A percentile compares a stretch with the other conserved stretches of the same genome.
Evolutionary conservation across 2,329 filamentous ascomycete genomes (phyloP).

Genomic region (Stachybotrys echinatus): DNA sequence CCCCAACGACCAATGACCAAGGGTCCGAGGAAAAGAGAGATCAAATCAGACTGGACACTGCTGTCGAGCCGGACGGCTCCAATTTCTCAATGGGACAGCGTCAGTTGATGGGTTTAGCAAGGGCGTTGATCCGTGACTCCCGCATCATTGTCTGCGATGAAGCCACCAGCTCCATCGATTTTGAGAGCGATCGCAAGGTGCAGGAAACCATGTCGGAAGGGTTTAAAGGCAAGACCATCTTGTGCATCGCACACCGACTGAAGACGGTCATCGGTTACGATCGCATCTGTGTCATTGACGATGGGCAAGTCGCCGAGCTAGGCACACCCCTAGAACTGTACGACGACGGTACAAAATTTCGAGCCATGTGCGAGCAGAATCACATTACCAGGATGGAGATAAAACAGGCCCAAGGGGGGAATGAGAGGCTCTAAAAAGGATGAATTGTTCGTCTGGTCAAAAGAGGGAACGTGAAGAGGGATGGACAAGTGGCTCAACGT

Average conservation of each 20-base stretch:
- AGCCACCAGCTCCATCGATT: slow-evolving; percentile 66
- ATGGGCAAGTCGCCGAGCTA: slow-evolving; percentile 58
- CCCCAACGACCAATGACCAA: background rate
- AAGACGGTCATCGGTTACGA: slow-evolving; percentile 68
- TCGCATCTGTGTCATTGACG: slow-evolving; percentile 58
- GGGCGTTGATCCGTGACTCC: slow-evolving; percentile 49
- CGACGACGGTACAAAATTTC: slow-evolving; percentile 43
- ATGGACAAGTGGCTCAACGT: no score
- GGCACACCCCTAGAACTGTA: slow-evolving; percentile 53
- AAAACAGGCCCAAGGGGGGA: background rate
- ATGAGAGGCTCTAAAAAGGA: no score
- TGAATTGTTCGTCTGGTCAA: no score
- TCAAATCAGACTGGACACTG: slow-evolving; percentile 45
- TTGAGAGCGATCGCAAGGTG: slow-evolving; percentile 63
- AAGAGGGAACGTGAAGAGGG: no score
- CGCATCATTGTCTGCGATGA: slow-evolving; percentile 70
- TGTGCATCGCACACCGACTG: slow-evolving; percentile 65
- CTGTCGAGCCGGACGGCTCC: slow-evolving; percentile 58
- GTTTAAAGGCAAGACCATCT: slow-evolving; percentile 56
- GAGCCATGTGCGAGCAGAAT: slow-evolving; percentile 32
- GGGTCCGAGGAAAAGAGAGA: background rate
- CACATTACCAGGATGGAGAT: background rate
- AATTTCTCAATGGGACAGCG: slow-evolving; percentile 67
- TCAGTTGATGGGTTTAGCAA: slow-evolving; percentile 55
- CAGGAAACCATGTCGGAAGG: slow-evolving; percentile 62